phyloP scores from a whole-genome alignment of 371 early-diverging fungal genomes.

The Mucor sp. region DNA sequence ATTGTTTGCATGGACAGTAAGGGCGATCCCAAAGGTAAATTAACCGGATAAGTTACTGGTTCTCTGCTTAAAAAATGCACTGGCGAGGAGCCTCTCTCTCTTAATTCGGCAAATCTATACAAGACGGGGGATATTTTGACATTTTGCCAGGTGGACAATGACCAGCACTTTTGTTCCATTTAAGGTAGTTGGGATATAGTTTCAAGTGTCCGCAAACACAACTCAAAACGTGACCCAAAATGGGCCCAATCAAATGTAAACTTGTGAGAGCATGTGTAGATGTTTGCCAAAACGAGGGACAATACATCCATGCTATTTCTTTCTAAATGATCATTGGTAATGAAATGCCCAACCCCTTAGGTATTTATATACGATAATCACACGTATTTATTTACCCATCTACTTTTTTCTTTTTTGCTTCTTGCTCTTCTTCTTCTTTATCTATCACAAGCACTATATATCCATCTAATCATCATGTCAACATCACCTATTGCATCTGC shows the following conservation, averaged over 20 bases:
- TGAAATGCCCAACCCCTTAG: not conserved
- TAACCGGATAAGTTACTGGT: too few species aligned
- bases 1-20: too few species aligned
- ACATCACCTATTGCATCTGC: not conserved
- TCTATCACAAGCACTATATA: not conserved
- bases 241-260: constrained; percentile 18
- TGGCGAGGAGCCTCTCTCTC: not conserved
- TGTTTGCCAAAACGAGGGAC: constrained; percentile 13
- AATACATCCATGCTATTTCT: constrained; percentile 8
- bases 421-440: not conserved
- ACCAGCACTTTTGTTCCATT: not conserved
- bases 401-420: not conserved
- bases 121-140: not conserved
- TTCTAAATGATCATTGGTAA: constrained; percentile 20
- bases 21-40: too few species aligned
- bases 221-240: constrained; percentile 17
- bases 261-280: constrained; percentile 16
- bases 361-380: not conserved
- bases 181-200: not conserved
- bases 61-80: too few species aligned
- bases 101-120: not conserved
- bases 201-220: not conserved
- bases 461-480: not conserved
- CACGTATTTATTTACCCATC: constrained; percentile 1
- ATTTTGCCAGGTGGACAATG: not conserved